Conservation (phyloP, 2,329 filamentous ascomycete genomes). For the Aspergillus tubingensis region DNA sequence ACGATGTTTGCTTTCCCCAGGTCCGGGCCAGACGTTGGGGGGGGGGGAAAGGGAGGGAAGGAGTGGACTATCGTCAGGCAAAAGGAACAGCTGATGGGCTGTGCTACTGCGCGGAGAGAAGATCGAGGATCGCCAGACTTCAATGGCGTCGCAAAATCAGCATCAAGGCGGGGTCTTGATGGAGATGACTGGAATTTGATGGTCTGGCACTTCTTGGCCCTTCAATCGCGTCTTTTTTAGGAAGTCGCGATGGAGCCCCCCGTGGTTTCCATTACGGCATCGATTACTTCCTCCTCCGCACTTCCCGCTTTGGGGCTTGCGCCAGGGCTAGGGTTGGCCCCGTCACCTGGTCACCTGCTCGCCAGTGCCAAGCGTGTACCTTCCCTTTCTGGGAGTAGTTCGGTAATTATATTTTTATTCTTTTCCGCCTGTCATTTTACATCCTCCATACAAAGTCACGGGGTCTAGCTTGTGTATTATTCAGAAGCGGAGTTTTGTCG, state of each 20-base stretch:
- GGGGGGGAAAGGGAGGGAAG: not conserved
- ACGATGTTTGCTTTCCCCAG: constrained; percentile 10
- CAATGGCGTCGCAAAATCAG: not conserved
- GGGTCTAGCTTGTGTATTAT: no score
- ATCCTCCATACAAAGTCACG: not conserved
- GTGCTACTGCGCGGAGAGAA: not conserved
- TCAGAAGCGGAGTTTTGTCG: not conserved
- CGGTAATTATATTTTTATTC: not conserved
- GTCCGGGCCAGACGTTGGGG: not conserved
- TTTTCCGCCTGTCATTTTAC: not conserved
- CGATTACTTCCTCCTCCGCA: constrained; percentile 16
- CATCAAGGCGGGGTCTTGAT: constrained; percentile 17
- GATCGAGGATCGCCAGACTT: no score
- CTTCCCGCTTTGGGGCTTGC: constrained; percentile 8
- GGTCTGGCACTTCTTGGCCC: constrained; percentile 16
- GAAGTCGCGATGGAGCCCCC: constrained; percentile 15
- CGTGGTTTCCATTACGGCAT: constrained; percentile 28
- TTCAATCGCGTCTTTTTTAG: constrained; percentile 8
- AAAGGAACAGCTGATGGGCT: not conserved
- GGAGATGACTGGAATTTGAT: constrained; percentile 9
- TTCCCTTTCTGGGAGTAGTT: no score
- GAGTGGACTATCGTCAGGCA: constrained; percentile 7
- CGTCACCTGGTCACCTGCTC: constrained; percentile 2
- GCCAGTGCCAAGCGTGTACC: no score
- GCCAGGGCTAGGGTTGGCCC: constrained; percentile 12